These are phyloP conservation scores for Solanum rostratum DNA, from an alignment of 257 asterid genomes.

Conservation along the genomic window DNA sequence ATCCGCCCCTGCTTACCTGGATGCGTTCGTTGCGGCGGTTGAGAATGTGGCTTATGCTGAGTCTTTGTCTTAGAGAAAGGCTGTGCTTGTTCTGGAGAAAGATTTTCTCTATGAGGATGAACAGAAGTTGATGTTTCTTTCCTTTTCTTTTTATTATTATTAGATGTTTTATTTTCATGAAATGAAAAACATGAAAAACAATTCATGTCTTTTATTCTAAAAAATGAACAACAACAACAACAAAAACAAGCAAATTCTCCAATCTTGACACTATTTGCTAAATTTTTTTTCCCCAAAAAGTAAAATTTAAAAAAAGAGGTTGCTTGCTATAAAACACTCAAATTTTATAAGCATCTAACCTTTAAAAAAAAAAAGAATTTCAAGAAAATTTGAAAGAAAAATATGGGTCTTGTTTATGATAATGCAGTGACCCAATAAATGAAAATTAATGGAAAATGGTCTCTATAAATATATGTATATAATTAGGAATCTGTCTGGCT, in stretches of 20 bases:
- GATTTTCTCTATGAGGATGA: conserved; percentile 16
- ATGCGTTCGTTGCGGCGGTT: conserved; percentile 5
- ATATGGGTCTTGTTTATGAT: background rate
- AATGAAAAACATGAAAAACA: conserved; percentile 74
- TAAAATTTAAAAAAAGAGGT: background rate
- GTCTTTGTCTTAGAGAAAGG: conserved; percentile 10
- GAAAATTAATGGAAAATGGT: background rate
- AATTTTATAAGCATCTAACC: background rate
- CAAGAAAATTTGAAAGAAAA: background rate
- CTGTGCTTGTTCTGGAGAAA: conserved; percentile 18
- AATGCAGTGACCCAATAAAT: background rate
- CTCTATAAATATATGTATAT: background rate
- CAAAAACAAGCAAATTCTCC: background rate
- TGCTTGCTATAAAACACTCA: background rate
- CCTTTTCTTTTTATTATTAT: conserved; percentile 16
- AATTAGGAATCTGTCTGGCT: background rate
- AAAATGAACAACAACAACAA: background rate
- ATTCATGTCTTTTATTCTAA: conserved; percentile 34
- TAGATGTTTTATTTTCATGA: conserved; percentile 29
- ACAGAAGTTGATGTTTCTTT: conserved; percentile 8
- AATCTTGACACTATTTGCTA: background rate
- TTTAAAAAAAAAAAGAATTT: background rate
- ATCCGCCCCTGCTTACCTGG: conserved; percentile 9
- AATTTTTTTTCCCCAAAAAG: background rate
- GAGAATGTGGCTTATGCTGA: background rate